Evolutionary conservation across 345 rosid genomes (phyloP).

Genomic region (Sonneratia caseolaris): DNA sequence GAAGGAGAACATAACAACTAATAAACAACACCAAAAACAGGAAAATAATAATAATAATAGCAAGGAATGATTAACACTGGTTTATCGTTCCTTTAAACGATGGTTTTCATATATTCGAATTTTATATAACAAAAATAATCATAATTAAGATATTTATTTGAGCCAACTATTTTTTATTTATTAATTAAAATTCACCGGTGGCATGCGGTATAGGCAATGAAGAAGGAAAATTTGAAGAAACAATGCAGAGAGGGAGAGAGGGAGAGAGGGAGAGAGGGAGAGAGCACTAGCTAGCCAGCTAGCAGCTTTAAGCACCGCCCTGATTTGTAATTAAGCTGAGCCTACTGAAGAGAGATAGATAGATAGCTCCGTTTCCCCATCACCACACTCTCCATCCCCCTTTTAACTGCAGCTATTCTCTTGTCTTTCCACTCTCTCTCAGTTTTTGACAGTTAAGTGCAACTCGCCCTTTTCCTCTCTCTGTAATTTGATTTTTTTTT

Average conservation of each 20-base stretch:
- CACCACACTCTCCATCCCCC: neutral
- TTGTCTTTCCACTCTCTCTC: neutral
- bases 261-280: neutral
- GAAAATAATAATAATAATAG: too few species aligned
- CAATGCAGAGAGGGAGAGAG: neutral
- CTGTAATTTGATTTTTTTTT: neutral
- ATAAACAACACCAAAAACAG: too few species aligned
- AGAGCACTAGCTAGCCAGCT: neutral
- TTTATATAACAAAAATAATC: too few species aligned
- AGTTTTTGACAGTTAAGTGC: conserved; percentile 5
- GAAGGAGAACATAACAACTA: too few species aligned
- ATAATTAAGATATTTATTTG: too few species aligned
- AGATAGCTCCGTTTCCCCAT: neutral
- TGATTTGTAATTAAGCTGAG: neutral
- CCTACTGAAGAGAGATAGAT: neutral
- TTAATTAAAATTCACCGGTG: too few species aligned
- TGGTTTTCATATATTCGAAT: too few species aligned
- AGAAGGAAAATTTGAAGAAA: too few species aligned
- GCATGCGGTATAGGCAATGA: too few species aligned
- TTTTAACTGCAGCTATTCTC: conserved; percentile 4
- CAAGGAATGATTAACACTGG: too few species aligned
- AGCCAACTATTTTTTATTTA: too few species aligned
- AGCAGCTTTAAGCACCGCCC: conserved; percentile 1
- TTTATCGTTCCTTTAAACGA: too few species aligned
- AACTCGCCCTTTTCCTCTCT: neutral